Percentiles rank a stretch among this genome's conserved stretches.
phyloP scores from a whole-genome alignment of 116 monocot species.

The Papilionanthe hybrid region DNA sequence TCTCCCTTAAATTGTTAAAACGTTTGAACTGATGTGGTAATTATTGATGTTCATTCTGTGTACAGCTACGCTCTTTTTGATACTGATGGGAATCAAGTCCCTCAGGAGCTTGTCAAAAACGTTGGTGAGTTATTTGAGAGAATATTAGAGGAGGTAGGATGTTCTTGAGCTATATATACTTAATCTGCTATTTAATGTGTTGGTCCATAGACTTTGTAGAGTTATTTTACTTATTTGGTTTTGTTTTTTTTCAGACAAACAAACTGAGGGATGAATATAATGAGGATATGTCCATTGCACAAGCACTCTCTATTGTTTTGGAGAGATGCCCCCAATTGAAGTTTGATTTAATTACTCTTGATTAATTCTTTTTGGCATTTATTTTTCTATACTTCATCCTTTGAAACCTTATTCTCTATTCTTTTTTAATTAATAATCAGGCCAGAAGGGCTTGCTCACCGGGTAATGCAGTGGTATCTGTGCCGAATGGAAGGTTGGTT shows the following conservation, averaged over 20 bases:
- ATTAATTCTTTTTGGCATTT: neutral
- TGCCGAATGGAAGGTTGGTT: slow-evolving; percentile 93
- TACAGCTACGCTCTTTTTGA: slow-evolving; percentile 80
- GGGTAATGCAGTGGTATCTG: slow-evolving; percentile 79
- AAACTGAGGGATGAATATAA: slow-evolving; percentile 60
- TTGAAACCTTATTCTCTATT: neutral
- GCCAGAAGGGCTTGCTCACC: slow-evolving; percentile 50
- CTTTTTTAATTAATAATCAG: slow-evolving; percentile 15
- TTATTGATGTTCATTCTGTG: neutral
- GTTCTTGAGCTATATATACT: neutral
- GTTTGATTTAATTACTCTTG: slow-evolving; percentile 17
- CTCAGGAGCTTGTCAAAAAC: slow-evolving; percentile 62
- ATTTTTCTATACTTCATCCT: neutral
- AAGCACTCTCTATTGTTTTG: slow-evolving; percentile 69
- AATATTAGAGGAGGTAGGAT: slow-evolving; percentile 73
- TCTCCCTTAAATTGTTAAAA: neutral
- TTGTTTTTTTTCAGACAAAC: slow-evolving; percentile 35
- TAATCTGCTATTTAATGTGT: neutral
- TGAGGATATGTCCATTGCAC: slow-evolving; percentile 57
- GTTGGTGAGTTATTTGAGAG: slow-evolving; percentile 70
- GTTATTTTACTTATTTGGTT: slow-evolving; percentile 4
- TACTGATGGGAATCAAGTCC: slow-evolving; percentile 63
- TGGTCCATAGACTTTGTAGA: neutral
- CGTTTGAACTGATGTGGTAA: neutral
- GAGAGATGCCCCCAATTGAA: slow-evolving; percentile 51